A percentile compares a stretch with the other conserved stretches of the same genome.
Conservation (phyloP, 1,139 yeast genomes). For the Magnusiomyces sp. region DNA sequence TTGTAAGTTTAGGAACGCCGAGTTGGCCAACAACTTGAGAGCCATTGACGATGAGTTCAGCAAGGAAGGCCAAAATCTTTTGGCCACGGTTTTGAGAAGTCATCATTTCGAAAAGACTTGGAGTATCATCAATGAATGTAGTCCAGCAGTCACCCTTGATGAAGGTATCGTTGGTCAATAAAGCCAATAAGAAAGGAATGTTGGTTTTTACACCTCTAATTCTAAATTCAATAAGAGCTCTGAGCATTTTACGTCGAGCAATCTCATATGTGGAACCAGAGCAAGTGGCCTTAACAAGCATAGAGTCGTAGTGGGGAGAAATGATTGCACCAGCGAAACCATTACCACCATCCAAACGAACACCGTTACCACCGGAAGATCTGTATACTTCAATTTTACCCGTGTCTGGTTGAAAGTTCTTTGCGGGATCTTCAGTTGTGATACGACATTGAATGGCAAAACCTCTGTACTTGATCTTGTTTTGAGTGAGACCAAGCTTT, state of each 20-base stretch:
- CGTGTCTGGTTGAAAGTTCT: constrained; percentile 96
- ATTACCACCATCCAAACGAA: constrained; percentile 97
- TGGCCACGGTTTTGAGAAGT: constrained; percentile 95
- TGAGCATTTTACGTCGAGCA: constrained; percentile 92
- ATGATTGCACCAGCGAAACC: constrained; percentile 98
- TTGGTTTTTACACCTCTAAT: constrained; percentile 98
- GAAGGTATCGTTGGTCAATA: constrained; percentile 86
- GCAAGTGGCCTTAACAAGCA: constrained; percentile 96
- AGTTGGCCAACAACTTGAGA: constrained; percentile 91
- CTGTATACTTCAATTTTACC: constrained; percentile 98
- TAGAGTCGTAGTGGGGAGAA: constrained; percentile 95
- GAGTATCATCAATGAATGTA: constrained; percentile 96
- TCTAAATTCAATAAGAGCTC: constrained; percentile 94
- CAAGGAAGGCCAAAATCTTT: constrained; percentile 79
- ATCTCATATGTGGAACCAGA: constrained; percentile 95
- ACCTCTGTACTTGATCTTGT: constrained; percentile 90
- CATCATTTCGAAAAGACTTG: constrained; percentile 90
- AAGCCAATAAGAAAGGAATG: constrained; percentile 90
- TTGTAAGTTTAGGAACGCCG: constrained; percentile 74
- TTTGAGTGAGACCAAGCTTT: constrained; percentile 88
- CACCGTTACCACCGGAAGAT: constrained; percentile 99
- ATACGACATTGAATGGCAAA: constrained; percentile 99
- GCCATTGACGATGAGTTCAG: constrained; percentile 91
- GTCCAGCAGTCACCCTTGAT: constrained; percentile 93
- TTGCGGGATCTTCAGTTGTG: constrained; percentile 96